phyloP scores from a whole-genome alignment of 345 rosid species.

The Boechera stricta region DNA sequence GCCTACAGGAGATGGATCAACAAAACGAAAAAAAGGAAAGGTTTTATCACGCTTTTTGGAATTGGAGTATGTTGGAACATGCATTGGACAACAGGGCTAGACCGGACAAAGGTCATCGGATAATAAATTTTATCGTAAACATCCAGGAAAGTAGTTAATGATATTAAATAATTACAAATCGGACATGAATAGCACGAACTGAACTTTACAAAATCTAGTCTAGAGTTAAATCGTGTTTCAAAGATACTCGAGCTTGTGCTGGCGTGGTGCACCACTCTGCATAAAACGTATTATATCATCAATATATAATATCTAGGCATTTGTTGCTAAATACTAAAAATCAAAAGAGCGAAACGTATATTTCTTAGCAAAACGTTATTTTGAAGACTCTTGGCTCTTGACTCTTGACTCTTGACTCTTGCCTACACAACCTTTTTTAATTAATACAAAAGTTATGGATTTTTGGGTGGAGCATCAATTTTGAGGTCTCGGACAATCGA shows the following conservation, averaged over 20 bases:
- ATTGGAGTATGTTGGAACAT: neutral
- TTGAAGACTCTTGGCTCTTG: neutral
- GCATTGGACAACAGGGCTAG: neutral
- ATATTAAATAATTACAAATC: neutral
- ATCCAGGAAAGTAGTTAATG: neutral
- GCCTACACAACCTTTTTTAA: too few relatives aligned
- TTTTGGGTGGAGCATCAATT: neutral
- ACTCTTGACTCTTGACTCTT: too few relatives aligned
- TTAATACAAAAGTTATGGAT: neutral
- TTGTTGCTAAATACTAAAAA: neutral
- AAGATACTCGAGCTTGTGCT: constrained; percentile 3
- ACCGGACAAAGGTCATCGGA: neutral
- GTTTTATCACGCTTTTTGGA: neutral
- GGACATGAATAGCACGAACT: constrained; percentile 37
- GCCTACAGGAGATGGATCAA: neutral
- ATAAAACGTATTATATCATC: neutral
- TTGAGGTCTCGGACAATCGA: neutral
- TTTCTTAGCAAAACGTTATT: constrained; percentile 10
- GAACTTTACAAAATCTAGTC: neutral
- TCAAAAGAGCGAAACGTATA: neutral
- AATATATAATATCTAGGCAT: neutral
- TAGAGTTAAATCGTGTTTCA: constrained; percentile 5
- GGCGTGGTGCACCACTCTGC: constrained; percentile 24
- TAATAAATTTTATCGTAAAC: neutral
- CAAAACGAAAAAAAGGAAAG: neutral